Evolutionary conservation across 176 grass and related monocot species (phyloP).

Genomic region (Carex myosuroides): DNA sequence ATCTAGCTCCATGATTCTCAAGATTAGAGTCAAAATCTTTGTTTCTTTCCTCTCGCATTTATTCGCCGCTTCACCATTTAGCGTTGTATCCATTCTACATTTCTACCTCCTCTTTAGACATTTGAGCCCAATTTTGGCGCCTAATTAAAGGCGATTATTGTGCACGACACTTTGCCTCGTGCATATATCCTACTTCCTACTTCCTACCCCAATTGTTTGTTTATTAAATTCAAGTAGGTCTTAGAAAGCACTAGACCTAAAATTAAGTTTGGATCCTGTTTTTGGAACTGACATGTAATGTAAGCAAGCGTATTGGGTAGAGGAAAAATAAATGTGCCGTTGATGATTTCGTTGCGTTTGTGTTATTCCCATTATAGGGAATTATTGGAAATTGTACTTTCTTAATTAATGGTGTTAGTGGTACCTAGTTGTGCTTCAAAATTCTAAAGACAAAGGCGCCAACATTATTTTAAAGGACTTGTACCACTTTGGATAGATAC

Average conservation of each 20-base stretch:
- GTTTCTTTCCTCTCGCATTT: conserved; percentile 21
- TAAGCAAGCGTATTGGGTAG: neutral
- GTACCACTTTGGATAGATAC: neutral
- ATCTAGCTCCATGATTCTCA: conserved; percentile 15
- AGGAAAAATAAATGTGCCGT: neutral
- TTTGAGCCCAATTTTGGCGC: conserved; percentile 7
- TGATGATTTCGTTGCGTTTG: conserved; percentile 15
- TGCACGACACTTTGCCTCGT: conserved; percentile 16
- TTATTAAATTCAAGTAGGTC: neutral
- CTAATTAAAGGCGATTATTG: conserved; percentile 4
- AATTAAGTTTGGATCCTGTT: conserved; percentile 14
- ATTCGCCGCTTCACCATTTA: conserved; percentile 11
- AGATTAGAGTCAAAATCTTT: conserved; percentile 8
- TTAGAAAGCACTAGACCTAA: neutral
- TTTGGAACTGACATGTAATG: conserved; percentile 11
- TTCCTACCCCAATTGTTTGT: too few species aligned
- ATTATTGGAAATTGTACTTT: neutral
- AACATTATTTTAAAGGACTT: neutral
- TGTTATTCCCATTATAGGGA: neutral
- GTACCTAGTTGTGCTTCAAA: neutral
- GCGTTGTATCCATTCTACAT: conserved; percentile 4
- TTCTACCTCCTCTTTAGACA: neutral
- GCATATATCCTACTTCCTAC: neutral
- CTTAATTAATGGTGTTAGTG: neutral
- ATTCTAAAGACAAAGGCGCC: neutral